Conservation (phyloP, 768 basidiomycete genomes). For the Termitomyces sp. region DNA sequence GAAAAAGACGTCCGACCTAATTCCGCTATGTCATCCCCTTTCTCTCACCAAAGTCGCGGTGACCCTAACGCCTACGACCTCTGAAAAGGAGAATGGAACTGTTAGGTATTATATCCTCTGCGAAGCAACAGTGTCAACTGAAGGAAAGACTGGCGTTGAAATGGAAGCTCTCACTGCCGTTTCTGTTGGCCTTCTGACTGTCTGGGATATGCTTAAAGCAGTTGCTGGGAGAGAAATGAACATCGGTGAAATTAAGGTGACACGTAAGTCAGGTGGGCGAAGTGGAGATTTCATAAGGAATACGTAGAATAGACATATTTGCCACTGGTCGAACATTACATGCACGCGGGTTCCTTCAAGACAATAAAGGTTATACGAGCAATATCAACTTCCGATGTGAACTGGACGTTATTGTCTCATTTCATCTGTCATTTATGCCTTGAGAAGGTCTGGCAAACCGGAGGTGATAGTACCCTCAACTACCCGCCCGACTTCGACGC, state of each 20-base stretch:
- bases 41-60: constrained; percentile 67
- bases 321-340: background rate
- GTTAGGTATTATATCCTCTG: constrained; percentile 53
- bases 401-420: background rate
- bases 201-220: constrained; percentile 94
- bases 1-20: constrained; percentile 79
- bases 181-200: constrained; percentile 69
- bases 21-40: constrained; percentile 89
- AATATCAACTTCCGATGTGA: background rate
- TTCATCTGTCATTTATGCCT: constrained; percentile 2
- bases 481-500: constrained; percentile 36
- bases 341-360: background rate
- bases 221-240: constrained; percentile 87
- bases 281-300: constrained; percentile 61
- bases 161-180: constrained; percentile 94
- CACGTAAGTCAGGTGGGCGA: constrained; percentile 67
- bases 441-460: constrained; percentile 26
- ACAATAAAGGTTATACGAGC: background rate
- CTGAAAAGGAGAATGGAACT: constrained; percentile 5
- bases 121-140: constrained; percentile 65
- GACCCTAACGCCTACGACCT: constrained; percentile 45
- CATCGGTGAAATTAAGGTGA: constrained; percentile 65
- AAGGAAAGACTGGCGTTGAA: constrained; percentile 84
- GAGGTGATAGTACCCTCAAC: constrained; percentile 37
- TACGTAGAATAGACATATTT: background rate